Percentiles rank a stretch among this genome's conserved stretches.
These are phyloP conservation scores for Raddia guianensis DNA, from an alignment of 176 grass and related monocot species.

Conservation along the genomic window DNA sequence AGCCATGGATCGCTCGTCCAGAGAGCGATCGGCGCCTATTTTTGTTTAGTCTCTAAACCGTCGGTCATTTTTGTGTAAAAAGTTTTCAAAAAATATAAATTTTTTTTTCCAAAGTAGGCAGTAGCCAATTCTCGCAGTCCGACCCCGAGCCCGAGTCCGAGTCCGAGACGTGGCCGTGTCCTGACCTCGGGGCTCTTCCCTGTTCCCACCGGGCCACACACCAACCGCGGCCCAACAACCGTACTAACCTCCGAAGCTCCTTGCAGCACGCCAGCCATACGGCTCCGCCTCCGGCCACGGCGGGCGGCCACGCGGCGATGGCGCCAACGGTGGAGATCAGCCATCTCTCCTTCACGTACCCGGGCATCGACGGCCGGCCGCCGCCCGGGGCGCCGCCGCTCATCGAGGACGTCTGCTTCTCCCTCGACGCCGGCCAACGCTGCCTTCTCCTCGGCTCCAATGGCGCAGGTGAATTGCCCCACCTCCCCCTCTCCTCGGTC, in stretches of 20 bases:
- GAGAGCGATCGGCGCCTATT: too few relatives aligned
- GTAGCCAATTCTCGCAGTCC: too few relatives aligned
- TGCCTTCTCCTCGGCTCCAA: slow-evolving; percentile 96
- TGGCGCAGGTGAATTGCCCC: slow-evolving; percentile 60
- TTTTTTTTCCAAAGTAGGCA: too few relatives aligned
- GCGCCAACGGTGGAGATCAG: slow-evolving; percentile 68
- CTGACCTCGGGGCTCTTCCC: slow-evolving; percentile 22
- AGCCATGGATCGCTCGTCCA: too few relatives aligned
- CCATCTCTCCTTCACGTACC: slow-evolving; percentile 90
- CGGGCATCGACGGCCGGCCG: slow-evolving; percentile 83
- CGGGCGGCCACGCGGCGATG: slow-evolving; percentile 16
- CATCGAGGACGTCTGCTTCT: slow-evolving; percentile 79
- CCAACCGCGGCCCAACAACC: slow-evolving; percentile 43
- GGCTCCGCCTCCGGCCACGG: slow-evolving; percentile 29
- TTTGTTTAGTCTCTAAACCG: too few relatives aligned
- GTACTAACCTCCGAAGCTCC: neutral
- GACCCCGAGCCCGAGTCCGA: neutral
- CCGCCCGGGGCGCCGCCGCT: slow-evolving; percentile 76
- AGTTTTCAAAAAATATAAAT: too few relatives aligned
- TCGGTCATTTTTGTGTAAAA: too few relatives aligned
- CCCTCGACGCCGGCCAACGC: slow-evolving; percentile 64
- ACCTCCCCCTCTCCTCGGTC: neutral
- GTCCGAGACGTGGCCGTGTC: slow-evolving; percentile 31
- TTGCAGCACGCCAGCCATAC: neutral
- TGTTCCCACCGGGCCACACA: slow-evolving; percentile 18